phyloP scores from a whole-genome alignment of 305 asterid species.

The Fraxinus sp. region DNA sequence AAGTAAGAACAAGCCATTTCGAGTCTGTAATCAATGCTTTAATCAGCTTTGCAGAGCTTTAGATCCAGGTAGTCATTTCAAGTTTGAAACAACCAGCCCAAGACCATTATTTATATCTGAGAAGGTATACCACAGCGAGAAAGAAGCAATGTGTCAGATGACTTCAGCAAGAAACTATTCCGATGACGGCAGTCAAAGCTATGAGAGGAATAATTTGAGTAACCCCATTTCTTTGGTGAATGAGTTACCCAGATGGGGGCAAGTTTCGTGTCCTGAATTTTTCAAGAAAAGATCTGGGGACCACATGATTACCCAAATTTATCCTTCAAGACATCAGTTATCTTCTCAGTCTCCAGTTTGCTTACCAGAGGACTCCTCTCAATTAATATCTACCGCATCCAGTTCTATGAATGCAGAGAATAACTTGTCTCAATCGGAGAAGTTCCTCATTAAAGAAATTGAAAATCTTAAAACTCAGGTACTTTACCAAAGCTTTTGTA shows the following conservation, averaged over 20 bases:
- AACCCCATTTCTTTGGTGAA: slow-evolving; percentile 16
- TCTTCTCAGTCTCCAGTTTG: slow-evolving; percentile 23
- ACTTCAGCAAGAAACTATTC: slow-evolving; percentile 25
- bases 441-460: slow-evolving; percentile 35
- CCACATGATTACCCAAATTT: slow-evolving; percentile 8
- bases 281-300: slow-evolving; percentile 24
- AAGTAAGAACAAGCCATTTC: slow-evolving; percentile 34
- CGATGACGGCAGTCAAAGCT: slow-evolving; percentile 20
- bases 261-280: slow-evolving; percentile 38
- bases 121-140: slow-evolving; percentile 26
- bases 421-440: slow-evolving; percentile 22
- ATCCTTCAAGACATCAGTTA: slow-evolving; percentile 17
- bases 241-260: slow-evolving; percentile 45
- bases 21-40: slow-evolving; percentile 50
- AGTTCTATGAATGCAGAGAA: slow-evolving; percentile 19
- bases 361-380: slow-evolving; percentile 13
- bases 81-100: slow-evolving; percentile 30
- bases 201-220: slow-evolving; percentile 13
- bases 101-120: slow-evolving; percentile 28
- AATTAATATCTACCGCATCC: slow-evolving; percentile 12
- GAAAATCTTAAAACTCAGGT: slow-evolving; percentile 40
- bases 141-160: slow-evolving; percentile 33
- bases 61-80: slow-evolving; percentile 22
- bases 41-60: slow-evolving; percentile 30
- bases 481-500: slow-evolving; percentile 4